Evolutionary conservation across 2,329 filamentous ascomycete species (phyloP), one percentile per base, ranked within the genome.

Genomic region (Clonostachys sp.): DNA sequence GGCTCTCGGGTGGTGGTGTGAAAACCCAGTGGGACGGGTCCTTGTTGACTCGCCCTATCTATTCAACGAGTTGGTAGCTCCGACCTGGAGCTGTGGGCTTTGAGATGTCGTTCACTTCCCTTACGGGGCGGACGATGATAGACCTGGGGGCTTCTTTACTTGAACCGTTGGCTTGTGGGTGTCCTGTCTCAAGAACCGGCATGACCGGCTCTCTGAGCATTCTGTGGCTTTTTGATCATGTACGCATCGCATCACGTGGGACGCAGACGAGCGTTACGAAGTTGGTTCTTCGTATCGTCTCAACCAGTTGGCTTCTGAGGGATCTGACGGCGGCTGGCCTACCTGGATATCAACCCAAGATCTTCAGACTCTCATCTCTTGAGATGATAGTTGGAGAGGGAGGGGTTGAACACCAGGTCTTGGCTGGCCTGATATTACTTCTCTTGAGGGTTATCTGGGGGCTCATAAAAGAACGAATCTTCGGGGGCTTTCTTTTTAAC

Each of bases 81-180:
- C 24, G 24, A 30, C 39, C 42, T 42, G 63, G 65, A 61, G 57
- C 61, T 63, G 71, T 77, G 75, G 75, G 74, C 73, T 77, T 77
- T 75, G 74, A 73, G 70, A 72, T 64, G 65, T 63, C 68, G 65
- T 68, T 71, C 66, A 58, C 53, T 46, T 51, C 51, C 20, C 14
- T 14, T n/a, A 66, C 66, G 68, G 67, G 68, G 67, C 61, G 67
- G 24, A 30, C 24, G 24, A 30, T 10, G 71, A 75, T 75, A 70
- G 66, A 78, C 74, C 75, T 77, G 75, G 71, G 75, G 77, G 76
- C 73, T 74, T 72, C 59, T 24, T 53, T 58, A 53, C 50, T 62
- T 62, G 60, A 57, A 61, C 56, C 59, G 66, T 61, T 64, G 66
- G 64, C 66, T 70, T 56, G 64, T 70, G 65, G 64, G 18, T 18